Conservation (phyloP, 2,329 filamentous ascomycete species). For the Stachybotrys elegans region DNA sequence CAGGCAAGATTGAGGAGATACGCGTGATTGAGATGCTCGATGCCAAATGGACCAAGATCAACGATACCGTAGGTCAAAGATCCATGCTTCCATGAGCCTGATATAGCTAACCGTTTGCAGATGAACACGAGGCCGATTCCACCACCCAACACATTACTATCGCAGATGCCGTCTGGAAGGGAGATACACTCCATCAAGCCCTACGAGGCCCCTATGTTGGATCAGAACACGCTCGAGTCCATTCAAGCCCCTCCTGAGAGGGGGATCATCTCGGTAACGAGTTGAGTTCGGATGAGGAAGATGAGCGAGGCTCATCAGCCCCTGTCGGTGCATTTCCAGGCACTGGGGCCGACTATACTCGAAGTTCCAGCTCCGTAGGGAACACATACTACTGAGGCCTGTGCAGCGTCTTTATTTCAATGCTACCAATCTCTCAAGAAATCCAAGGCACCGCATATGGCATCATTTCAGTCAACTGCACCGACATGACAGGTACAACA, state of each 20-base stretch:
- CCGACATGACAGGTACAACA: too few species aligned
- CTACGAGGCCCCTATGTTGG: conserved; percentile 62
- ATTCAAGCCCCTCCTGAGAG: conserved; percentile 42
- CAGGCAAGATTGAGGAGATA: conserved; percentile 77
- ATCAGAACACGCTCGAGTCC: conserved; percentile 56
- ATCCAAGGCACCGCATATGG: too few species aligned
- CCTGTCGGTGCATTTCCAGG: conserved; percentile 49
- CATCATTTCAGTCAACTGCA: too few species aligned
- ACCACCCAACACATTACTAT: conserved; percentile 63
- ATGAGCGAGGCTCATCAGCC: conserved; percentile 21
- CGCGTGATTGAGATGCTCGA: conserved; percentile 83
- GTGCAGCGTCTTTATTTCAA: too few species aligned
- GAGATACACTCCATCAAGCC: conserved; percentile 73
- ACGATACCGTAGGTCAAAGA: conserved; percentile 67
- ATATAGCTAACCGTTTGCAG: conserved; percentile 33
- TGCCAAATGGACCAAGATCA: conserved; percentile 85
- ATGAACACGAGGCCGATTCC: conserved; percentile 78
- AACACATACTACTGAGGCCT: conserved; percentile 35
- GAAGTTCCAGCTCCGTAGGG: conserved; percentile 21
- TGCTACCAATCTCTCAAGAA: too few species aligned
- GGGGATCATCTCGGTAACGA: conserved; percentile 27
- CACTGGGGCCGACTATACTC: conserved; percentile 32
- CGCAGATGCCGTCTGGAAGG: conserved; percentile 79
- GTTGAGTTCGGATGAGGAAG: conserved; percentile 33
- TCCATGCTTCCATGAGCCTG: too few species aligned